phyloP scores from a whole-genome alignment of 1,284 basidiomycete species.

The Phenoliferia sp. region DNA sequence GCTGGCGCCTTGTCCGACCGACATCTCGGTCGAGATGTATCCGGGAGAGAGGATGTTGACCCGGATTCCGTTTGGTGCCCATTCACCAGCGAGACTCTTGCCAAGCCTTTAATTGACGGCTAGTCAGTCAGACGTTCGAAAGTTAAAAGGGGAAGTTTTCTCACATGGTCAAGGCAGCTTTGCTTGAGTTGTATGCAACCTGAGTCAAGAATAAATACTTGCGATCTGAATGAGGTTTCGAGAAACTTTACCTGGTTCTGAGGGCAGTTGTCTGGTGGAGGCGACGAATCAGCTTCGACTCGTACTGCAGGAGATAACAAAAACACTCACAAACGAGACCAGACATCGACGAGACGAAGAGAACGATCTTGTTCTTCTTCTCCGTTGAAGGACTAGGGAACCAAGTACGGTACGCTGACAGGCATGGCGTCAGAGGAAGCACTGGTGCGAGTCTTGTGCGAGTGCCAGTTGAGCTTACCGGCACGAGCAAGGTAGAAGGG shows the following conservation, averaged over 20 bases:
- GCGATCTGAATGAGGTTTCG: too few species aligned
- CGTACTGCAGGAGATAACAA: not conserved
- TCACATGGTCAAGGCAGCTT: too few species aligned
- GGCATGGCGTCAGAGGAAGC: not conserved
- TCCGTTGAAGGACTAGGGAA: conserved; percentile 4
- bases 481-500: conserved; percentile 42
- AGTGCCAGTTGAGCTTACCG: conserved; percentile 13
- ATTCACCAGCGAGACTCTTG: conserved; percentile 43
- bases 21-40: conserved; percentile 45
- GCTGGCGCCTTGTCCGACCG: conserved; percentile 15
- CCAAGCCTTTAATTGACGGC: conserved; percentile 22
- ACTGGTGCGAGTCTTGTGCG: not conserved
- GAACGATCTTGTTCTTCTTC: conserved; percentile 41
- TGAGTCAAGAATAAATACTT: too few species aligned
- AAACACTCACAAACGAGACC: conserved; percentile 34
- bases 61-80: conserved; percentile 41
- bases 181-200: too few species aligned
- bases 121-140: too few species aligned
- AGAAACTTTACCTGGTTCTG: conserved; percentile 43
- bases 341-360: conserved; percentile 44
- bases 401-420: conserved; percentile 8
- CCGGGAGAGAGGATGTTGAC: conserved; percentile 43
- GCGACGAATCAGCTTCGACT: not conserved
- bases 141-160: too few species aligned
- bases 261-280: conserved; percentile 39